Percentiles rank a stretch among this genome's conserved stretches.
Evolutionary conservation across 2,329 filamentous ascomycete species (phyloP).

Genomic region (Curvularia sp.): DNA sequence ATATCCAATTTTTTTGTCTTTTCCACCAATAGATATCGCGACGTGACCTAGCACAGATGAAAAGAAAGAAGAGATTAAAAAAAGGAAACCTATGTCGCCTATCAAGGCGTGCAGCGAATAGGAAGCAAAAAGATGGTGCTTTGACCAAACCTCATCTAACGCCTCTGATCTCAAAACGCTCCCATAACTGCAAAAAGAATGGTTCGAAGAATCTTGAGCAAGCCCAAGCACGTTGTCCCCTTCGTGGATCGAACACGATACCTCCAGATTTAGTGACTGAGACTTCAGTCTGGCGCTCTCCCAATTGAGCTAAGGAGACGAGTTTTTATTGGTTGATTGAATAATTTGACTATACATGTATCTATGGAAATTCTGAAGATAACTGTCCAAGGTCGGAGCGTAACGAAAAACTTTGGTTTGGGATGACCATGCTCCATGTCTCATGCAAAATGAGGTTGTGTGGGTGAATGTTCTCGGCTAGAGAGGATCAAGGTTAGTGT

Average conservation of each 20-base stretch:
- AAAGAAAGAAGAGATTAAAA: background rate
- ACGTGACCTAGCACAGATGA: background rate
- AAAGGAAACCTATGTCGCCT: background rate
- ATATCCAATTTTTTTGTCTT: background rate
- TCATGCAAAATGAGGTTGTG: background rate
- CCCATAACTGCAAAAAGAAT: constrained; percentile 14
- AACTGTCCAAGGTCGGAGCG: too few relatives aligned
- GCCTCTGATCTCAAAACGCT: background rate
- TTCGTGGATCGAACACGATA: too few relatives aligned
- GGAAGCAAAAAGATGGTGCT: background rate
- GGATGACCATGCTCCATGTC: too few relatives aligned
- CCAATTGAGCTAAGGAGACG: constrained; percentile 32
- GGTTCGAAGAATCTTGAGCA: constrained; percentile 24
- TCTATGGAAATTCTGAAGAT: too few relatives aligned
- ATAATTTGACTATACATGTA: fast-evolving
- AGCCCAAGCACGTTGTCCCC: constrained; percentile 26
- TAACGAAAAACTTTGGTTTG: too few relatives aligned
- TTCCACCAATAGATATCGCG: background rate
- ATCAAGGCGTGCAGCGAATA: too few relatives aligned
- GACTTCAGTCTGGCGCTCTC: constrained; percentile 32
- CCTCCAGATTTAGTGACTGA: constrained; percentile 29
- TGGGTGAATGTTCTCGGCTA: constrained; percentile 7
- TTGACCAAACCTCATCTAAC: background rate
- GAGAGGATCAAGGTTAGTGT: constrained; percentile 11
- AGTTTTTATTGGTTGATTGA: constrained; percentile 17